Percentiles rank a stretch among this genome's conserved stretches.
Conservation (phyloP, 2,329 filamentous ascomycete genomes). For the Phoma herbarum region DNA sequence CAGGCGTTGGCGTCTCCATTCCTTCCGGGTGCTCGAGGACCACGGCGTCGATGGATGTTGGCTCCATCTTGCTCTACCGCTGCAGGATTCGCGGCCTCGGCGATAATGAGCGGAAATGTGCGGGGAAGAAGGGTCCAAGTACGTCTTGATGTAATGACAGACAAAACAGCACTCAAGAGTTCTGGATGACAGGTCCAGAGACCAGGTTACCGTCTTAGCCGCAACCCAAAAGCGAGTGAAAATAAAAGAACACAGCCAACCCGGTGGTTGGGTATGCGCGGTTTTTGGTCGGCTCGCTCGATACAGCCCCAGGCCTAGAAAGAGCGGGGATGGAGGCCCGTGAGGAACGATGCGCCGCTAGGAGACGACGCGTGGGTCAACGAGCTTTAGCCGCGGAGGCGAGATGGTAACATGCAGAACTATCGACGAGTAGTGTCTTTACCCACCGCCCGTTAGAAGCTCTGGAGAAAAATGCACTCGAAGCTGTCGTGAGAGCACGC, state of each 20-base stretch:
- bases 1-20: conserved; percentile 24
- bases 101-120: conserved; percentile 14
- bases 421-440: background rate
- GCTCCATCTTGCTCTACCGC: conserved; percentile 41
- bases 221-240: conserved; percentile 17
- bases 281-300: conserved; percentile 33
- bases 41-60: conserved; percentile 50
- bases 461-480: background rate
- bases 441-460: background rate
- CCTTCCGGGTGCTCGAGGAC: conserved; percentile 45
- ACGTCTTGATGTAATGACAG: conserved; percentile 6
- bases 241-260: conserved; percentile 23
- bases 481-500: background rate
- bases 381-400: conserved; percentile 16
- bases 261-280: conserved; percentile 38
- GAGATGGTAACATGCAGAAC: conserved; percentile 8
- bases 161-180: background rate
- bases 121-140: conserved; percentile 23
- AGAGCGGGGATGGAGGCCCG: conserved; percentile 31
- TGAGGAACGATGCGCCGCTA: conserved; percentile 24
- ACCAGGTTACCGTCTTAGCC: conserved; percentile 4
- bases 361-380: conserved; percentile 16
- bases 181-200: conserved; percentile 5
- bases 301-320: conserved; percentile 28
- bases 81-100: conserved; percentile 14